Evolutionary conservation across 768 basidiomycete genomes (phyloP).

Genomic region (Ramaria sp.): DNA sequence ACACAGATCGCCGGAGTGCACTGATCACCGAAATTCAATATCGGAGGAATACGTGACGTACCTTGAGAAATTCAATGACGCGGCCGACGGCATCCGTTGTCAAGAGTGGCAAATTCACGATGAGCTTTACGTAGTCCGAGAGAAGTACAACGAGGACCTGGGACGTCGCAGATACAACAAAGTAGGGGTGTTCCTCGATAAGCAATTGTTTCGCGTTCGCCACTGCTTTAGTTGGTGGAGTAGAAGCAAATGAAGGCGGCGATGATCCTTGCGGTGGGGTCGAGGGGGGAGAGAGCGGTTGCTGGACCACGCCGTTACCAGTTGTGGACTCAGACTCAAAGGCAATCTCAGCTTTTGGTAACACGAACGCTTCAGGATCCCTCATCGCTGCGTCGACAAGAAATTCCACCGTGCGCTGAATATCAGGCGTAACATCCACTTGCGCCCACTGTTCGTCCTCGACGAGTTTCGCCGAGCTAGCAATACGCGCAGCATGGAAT

Average conservation of each 20-base stretch:
- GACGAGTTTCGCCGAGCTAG: slow-evolving; percentile 76
- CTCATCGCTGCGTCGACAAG: slow-evolving; percentile 74
- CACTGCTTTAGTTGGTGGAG: slow-evolving; percentile 10
- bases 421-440: slow-evolving; percentile 50
- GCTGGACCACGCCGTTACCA: slow-evolving; percentile 1
- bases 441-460: slow-evolving; percentile 95
- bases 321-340: neutral
- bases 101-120: slow-evolving; percentile 79
- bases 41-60: neutral
- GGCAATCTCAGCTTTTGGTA: slow-evolving; percentile 19
- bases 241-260: slow-evolving; percentile 19
- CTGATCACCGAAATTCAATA: slow-evolving; percentile 13
- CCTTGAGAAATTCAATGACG: slow-evolving; percentile 88
- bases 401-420: slow-evolving; percentile 65
- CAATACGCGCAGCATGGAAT: slow-evolving; percentile 77
- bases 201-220: slow-evolving; percentile 44
- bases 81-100: slow-evolving; percentile 94
- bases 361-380: slow-evolving; percentile 62
- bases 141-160: slow-evolving; percentile 57
- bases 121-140: slow-evolving; percentile 77
- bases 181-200: slow-evolving; percentile 81
- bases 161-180: slow-evolving; percentile 76
- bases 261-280: slow-evolving; percentile 8
- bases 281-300: slow-evolving; percentile 18
- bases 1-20: neutral